Evolutionary conservation across 2,329 filamentous ascomycete genomes (phyloP), one percentile per base, ranked within the genome.

Genomic region (Lachnum nothofagi): DNA sequence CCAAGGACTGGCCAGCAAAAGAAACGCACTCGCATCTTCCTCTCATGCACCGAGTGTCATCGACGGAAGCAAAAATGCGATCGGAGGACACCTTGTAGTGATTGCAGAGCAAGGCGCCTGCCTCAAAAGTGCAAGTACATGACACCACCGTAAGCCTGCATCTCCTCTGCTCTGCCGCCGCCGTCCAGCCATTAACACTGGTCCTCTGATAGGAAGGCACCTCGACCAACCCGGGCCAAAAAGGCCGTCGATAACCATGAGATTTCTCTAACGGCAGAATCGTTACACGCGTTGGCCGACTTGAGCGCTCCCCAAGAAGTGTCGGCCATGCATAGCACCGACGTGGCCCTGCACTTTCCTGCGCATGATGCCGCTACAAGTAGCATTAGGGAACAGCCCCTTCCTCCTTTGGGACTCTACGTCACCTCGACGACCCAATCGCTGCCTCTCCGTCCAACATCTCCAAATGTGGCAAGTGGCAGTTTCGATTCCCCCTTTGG

Each of bases 21-120:
- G 44, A 48, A 41, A 41, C 52, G 57, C 24, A 55, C 54, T 38
- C 51, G 57, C 22, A 47, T 33, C 2, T 17, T 50, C 9, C 24
- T 55, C 8, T 56, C 55, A 2, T 59, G 57, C 42, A 53, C 47
- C 10, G 58, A 61, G 37, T 61, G 58, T 20, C 53, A 60, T 27
- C 48, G 56, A 19, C 47, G 56, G 19, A 61, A 61, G 35, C 58
- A 61, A 34, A 60, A 55, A 43, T 61, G 59, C 39, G 45, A 57
- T 42, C 42, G 53, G 14, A 34, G 19, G 14, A 31, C 46, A 17
- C 59, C 56, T 19, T 61, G 56, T 35, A 37, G 24, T 33, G 52
- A 59, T 40, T 61, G 59, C 44, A 38, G 41, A 1, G 48, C 51
- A 22, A 52, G 57, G 17, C 46, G 53, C 5, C 31, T 56, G 10